phyloP scores from a whole-genome alignment of 306 rosid species.

The Citrullus amarus region DNA sequence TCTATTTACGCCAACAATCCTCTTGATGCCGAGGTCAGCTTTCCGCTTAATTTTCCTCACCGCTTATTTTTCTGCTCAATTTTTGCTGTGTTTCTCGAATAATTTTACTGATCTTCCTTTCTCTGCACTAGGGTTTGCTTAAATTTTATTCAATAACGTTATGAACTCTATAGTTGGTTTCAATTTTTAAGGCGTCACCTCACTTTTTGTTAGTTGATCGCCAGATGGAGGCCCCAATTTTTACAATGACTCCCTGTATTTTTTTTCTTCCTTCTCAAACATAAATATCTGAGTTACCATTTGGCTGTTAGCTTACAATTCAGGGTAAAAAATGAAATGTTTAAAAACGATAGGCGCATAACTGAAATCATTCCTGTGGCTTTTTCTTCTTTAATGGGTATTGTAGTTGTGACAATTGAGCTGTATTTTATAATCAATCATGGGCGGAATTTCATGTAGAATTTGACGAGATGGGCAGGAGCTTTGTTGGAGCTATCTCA shows the following conservation, averaged over 20 bases:
- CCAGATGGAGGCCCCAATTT: not conserved
- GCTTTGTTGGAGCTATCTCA: conserved; percentile 70
- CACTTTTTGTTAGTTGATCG: not conserved
- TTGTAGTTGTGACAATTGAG: not conserved
- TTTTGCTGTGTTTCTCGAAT: not conserved
- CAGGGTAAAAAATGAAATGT: not conserved
- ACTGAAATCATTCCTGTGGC: not conserved
- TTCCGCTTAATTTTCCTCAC: not conserved
- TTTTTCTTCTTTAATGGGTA: not conserved
- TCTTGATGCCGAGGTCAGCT: conserved; percentile 65
- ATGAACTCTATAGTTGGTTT: not conserved
- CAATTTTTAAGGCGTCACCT: not conserved
- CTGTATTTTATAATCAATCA: not conserved
- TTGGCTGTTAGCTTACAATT: not conserved
- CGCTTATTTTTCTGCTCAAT: not conserved
- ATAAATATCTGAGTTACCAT: not conserved
- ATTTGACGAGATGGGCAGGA: conserved; percentile 88
- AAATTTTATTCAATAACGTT: not conserved
- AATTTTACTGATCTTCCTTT: not conserved
- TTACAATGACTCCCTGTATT: not conserved
- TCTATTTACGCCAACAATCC: conserved; percentile 43
- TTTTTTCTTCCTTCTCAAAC: not conserved
- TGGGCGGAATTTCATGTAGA: conserved; percentile 27
- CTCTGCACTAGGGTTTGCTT: not conserved
- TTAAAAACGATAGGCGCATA: not conserved